Base-by-base conservation (phyloP, 441 rosid species). In the Bocquillonia castaneifolia region DNA sequence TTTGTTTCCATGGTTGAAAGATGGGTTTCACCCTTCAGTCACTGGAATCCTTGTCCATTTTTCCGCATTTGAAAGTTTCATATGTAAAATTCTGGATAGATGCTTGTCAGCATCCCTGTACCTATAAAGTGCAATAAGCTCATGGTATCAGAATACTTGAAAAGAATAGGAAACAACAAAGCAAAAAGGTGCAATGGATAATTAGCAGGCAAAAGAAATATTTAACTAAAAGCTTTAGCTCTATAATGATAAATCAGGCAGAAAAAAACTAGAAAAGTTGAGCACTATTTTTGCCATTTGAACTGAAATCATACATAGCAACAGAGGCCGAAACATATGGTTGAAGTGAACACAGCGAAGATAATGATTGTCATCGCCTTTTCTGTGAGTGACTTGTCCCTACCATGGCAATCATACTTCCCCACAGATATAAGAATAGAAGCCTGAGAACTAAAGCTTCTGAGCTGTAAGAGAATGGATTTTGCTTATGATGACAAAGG, bases 361-460 rank as follows among this genome's bases (percentile, higher is more conserved):
- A 59, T 39, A 64, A 66, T 75, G 60, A 75, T 63, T 71, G 59
- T 65, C 32, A 61, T 26, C 65, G 34, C 29, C 14, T 9, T 53
- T 37, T 45, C 44, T 37, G 25, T 22, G n/a, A 54, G 26, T 28
- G 56, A 29, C 14, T 44, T 18, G 26, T 63, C 39, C 69, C 52
- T 37, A 59, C 65, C 53, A 64, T 28, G 2, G 47, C 28, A 71
- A 71, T 71, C 64, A 57, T 56, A 36, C 20, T 36, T 54, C 12
- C 37, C 50, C 47, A 44, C 57, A 10, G 32, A 64, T 63, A 45
- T 12, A 44, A 62, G 37, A 42, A 44, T 34, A 28, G 45, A 31
- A 56, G 57, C 9, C 59, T 48, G 51, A 52, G 50, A 60, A 26
- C 29, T 26, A 10, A 32, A 60, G 44, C 57, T 36, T 8, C 36